A percentile compares a stretch with the other conserved stretches of the same genome.
Evolutionary conservation across 306 rosid genomes (phyloP).

Genomic region (Cucumis melo): DNA sequence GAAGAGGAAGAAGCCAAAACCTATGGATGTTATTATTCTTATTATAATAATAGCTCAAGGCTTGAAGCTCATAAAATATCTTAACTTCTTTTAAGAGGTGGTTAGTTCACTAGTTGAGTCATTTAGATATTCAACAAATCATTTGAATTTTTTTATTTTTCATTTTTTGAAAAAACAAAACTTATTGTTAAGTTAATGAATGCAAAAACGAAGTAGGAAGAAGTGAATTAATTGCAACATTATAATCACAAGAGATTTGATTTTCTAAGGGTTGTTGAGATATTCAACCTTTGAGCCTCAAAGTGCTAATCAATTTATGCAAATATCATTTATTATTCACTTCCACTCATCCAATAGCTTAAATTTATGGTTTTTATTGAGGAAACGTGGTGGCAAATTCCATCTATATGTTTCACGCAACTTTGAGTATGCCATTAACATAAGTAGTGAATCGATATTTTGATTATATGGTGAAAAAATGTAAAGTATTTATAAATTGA

Average conservation of each 20-base stretch:
- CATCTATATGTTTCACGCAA: too few relatives aligned
- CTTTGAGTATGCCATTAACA: too few relatives aligned
- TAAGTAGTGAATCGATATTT: too few relatives aligned
- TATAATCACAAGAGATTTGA: background rate
- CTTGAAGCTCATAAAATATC: background rate
- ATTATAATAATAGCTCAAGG: too few relatives aligned
- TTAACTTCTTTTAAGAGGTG: background rate
- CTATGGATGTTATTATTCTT: background rate
- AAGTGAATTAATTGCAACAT: background rate
- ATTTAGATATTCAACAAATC: too few relatives aligned
- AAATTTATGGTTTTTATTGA: background rate
- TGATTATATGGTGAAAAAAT: too few relatives aligned
- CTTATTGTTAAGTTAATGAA: background rate
- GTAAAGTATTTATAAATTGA: too few relatives aligned
- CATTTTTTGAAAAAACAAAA: too few relatives aligned
- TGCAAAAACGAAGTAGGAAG: background rate
- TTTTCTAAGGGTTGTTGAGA: background rate
- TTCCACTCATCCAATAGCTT: background rate
- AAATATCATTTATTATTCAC: background rate
- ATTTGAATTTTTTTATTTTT: too few relatives aligned
- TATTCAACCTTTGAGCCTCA: background rate
- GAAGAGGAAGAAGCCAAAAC: background rate
- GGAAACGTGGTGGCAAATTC: background rate
- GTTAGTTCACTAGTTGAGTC: background rate
- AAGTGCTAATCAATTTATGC: background rate